Evolutionary conservation across 2,329 filamentous ascomycete genomes (phyloP), one percentile per base, ranked within the genome.

Genomic region (Curvularia eragrostidis): DNA sequence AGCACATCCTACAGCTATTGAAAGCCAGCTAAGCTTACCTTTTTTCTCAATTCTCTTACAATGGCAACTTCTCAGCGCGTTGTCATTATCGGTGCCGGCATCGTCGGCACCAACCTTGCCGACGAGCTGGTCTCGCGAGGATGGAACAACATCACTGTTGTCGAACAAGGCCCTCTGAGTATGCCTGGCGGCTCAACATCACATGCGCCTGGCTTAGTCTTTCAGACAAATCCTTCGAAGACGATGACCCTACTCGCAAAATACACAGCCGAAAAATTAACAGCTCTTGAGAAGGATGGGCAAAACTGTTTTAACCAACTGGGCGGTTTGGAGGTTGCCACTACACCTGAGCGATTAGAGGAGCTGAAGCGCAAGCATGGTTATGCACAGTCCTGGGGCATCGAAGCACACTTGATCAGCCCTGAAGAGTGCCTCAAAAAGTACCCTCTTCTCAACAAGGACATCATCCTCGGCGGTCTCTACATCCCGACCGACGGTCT

Each of bases 151-250:
- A 86, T 89, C 71, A 88, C 86, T 18, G 86, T 89, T 48, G 76
- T 89, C 61, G 86, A 89, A 62, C 86, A 89, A 71, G 86, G 86
- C 0, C 86, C 86, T 2, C 71, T 89, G 62, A 76, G 79, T 56
- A 83, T 88, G 81, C 86, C 86, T 0, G 86, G 87, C 24, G 86
- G 86, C 43, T 89, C 87, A 26, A 88, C 87, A 6, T 88, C 86
- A 6, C 86, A 89, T 62, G 86, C 86, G 4, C 86, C 86, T 0
- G 86, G 86, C 0, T 79, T 89, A 3, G 86, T 89, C 0, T 89
- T 87, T 65, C 86, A 89, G 68, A 88, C 84, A 7, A 88, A 84
- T 49, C 71, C 78, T 1, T 85, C 82, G 47, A 85, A 83, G 69
- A 83, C 83, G 0, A 79, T 89, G 84, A 86, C 82, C 5, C 71